phyloP scores from a whole-genome alignment of 2,329 filamentous ascomycete genomes.

The Chrysoporthe cubensis region DNA sequence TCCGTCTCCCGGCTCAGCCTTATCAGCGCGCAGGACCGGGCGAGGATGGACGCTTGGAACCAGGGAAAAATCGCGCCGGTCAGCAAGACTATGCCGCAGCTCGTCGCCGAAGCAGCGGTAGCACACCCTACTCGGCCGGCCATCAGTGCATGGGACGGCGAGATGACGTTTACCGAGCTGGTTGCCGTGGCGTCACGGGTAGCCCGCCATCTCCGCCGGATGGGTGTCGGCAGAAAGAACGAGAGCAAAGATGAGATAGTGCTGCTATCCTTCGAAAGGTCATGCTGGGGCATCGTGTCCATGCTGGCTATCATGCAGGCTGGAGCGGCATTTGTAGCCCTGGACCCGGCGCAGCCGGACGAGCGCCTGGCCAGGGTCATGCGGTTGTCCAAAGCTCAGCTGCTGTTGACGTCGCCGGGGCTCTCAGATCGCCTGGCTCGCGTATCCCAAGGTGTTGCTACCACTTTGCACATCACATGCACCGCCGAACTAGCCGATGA shows the following conservation, averaged over 20 bases:
- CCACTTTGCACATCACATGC: background rate
- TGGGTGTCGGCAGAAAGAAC: slow-evolving; percentile 8
- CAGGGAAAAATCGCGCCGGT: background rate
- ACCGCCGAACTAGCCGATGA: background rate
- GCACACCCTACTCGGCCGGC: too few relatives aligned
- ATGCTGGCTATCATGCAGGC: slow-evolving; percentile 28
- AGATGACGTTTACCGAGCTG: slow-evolving; percentile 7
- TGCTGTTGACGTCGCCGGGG: background rate
- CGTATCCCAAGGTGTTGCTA: background rate
- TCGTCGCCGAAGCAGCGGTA: background rate
- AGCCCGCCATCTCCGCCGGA: slow-evolving; percentile 1
- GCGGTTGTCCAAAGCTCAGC: background rate
- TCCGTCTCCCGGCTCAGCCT: background rate
- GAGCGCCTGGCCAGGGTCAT: slow-evolving; percentile 8
- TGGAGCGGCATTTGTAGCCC: slow-evolving; percentile 21
- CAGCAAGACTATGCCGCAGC: slow-evolving; percentile 1
- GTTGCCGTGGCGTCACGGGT: background rate
- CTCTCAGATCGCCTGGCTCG: background rate
- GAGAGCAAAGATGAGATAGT: slow-evolving; percentile 7
- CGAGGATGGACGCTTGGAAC: background rate
- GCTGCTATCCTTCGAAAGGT: slow-evolving; percentile 26
- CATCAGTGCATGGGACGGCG: slow-evolving; percentile 4
- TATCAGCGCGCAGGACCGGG: background rate
- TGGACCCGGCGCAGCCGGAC: slow-evolving; percentile 41
- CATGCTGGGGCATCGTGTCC: slow-evolving; percentile 26